phyloP scores from a whole-genome alignment of 306 rosid species.

The Sophora flavescens region DNA sequence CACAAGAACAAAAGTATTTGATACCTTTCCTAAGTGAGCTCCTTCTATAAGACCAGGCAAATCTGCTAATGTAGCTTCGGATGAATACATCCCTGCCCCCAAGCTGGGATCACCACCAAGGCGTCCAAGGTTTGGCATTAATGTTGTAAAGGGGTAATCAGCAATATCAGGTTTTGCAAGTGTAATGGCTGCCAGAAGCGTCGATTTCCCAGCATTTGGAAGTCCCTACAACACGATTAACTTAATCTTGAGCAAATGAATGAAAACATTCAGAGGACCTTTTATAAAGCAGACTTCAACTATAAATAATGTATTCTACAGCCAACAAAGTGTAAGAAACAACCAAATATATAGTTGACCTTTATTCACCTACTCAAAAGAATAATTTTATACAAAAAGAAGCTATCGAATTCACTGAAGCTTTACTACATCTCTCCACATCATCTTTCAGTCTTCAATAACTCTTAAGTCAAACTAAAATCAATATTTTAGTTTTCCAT shows the following conservation, averaged over 20 bases:
- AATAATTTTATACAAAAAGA: constrained; percentile 22
- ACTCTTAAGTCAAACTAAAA: constrained; percentile 16
- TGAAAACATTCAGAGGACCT: constrained; percentile 31
- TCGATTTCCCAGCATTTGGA: constrained; percentile 98
- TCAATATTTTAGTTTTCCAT: constrained; percentile 32
- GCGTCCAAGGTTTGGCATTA: constrained; percentile 98
- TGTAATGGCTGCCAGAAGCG: constrained; percentile 94
- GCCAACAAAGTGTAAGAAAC: constrained; percentile 8
- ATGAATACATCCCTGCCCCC: constrained; percentile 89
- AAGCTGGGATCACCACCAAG: constrained; percentile 96
- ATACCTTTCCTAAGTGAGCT: constrained; percentile 99
- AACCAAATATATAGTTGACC: constrained; percentile 19
- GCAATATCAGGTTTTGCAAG: constrained; percentile 96
- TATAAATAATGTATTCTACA: background rate
- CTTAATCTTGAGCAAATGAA: constrained; percentile 40
- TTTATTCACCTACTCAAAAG: constrained; percentile 1
- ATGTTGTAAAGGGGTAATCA: constrained; percentile 94
- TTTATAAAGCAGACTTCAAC: constrained; percentile 19
- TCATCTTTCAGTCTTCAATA: constrained; percentile 32
- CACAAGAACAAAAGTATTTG: constrained; percentile 15
- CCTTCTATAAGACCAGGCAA: constrained; percentile 99
- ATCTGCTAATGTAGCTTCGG: constrained; percentile 97
- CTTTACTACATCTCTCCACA: constrained; percentile 16
- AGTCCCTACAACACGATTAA: constrained; percentile 75
- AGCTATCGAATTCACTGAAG: background rate